Base-by-base conservation (phyloP, 495 filamentous ascomycete genomes). In the Hypoxylon rickii region DNA sequence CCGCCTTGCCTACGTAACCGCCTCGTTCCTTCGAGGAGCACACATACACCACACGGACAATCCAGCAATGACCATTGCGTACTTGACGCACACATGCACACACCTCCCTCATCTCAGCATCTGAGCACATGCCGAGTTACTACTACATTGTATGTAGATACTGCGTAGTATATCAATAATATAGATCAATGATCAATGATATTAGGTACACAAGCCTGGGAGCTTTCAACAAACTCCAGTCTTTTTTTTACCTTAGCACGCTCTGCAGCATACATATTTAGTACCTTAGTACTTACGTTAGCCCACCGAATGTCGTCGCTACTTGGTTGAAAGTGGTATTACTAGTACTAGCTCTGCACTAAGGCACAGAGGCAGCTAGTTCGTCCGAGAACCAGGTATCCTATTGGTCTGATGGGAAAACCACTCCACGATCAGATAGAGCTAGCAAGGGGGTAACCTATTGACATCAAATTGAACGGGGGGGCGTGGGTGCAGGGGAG, bases 371-470 rank as follows among this genome's bases (percentile, higher is more conserved):
- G 53, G 39, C 20, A 63, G 53, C 53, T 49, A 51, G 53, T 42
- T 51, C 26, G 34, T 10, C 22, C 49, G 18, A 10, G 10, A 49
- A 7, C 59, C 13, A 54, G 59, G 59, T 44, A 63, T 17, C 48
- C 58, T 46, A 63, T 63, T 63, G 59, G 59, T 17, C 8, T 41
- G 44, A 47, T 53, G 53, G 12, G 39, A 34, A 44, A 54, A 29
- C 33, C 29, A 53, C 53, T 63, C 53, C 53, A 63, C 51, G 59
- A 63, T 54, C 47, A 63, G 59, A 63, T 57, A 54, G 54, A 63
- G 59, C 59, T 57, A 63, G 59, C 50, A 57, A 26, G 59, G 59
- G 59, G 59, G n/a, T n/a, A n/a, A n/a, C 38, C 33, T 44, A 21
- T 44, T 53, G 44, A 31, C 43, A 33, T 44, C 39, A 37, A 18